Evolutionary conservation across 139 green algal species (phyloP), one percentile per base, ranked within the genome.

Genomic region (Chlorella sp.): DNA sequence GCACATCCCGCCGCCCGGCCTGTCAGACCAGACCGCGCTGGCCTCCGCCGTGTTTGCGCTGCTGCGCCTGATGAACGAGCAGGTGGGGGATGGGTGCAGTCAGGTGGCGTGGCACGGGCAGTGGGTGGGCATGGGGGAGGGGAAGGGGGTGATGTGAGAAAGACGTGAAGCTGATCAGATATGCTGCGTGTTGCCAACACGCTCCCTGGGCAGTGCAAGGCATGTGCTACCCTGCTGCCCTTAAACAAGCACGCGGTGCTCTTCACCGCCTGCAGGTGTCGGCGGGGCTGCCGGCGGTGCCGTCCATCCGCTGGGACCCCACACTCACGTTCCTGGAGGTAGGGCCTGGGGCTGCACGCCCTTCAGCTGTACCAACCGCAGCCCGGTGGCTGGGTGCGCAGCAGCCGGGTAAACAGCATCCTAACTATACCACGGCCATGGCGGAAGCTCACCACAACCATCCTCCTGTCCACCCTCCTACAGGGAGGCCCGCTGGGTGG

Each of bases 11-110:
- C 95, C 95, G 11, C 89, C 95, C 2, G 95, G 95, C 0, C 87
- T 98, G 65, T 94, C 92, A 9, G 94, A 98, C 81, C 78, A 82
- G 32, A 93, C 91, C 0, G 94, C 96, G 3, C 85, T 98, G 24
- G 86, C 93, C 22, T 95, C 91, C 17, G 60, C 89, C 0, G 98
- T 94, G 85, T 96, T 95, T 65, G 87, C 82, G 26, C 84, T 98
- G 85, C 84, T 98, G 74, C 87, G 89, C 58, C 76, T 82, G n/a
- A 82, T 82, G 76, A 73, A 90, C 82, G 67, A 46, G 70, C 65
- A 62, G 36, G 32, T 78, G 51, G 19, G 67, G 20, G 44, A 13
- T 48, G 70, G 36, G 13, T 30, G 3, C 16, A n/a, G n/a, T n/a
- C n/a, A n/a, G n/a, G n/a, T n/a, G n/a, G n/a, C n/a, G n/a, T n/a